phyloP scores from a whole-genome alignment of 2,329 filamentous ascomycete species.

The Escovopsis sp. region DNA sequence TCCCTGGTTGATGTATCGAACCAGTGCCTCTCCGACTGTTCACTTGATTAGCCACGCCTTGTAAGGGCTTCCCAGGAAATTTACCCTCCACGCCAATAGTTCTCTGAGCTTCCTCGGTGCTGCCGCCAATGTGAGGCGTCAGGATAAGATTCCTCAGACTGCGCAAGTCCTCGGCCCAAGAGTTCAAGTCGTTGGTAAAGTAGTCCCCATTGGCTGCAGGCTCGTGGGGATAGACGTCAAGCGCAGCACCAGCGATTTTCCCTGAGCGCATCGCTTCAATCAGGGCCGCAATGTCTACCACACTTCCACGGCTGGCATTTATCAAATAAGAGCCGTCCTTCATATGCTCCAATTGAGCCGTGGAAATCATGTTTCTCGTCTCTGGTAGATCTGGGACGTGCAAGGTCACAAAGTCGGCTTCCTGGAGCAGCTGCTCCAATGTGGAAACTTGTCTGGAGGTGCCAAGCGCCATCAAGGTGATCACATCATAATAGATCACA shows the following conservation, averaged over 20 bases:
- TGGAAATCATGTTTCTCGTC: conserved; percentile 85
- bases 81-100: conserved; percentile 80
- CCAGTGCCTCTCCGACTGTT: conserved; percentile 65
- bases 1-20: conserved; percentile 92
- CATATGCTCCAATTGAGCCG: conserved; percentile 69
- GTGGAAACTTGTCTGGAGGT: conserved; percentile 71
- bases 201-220: conserved; percentile 90
- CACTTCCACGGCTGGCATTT: conserved; percentile 86
- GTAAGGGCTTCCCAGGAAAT: conserved; percentile 3
- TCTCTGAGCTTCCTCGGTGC: conserved; percentile 92
- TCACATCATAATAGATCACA: conserved; percentile 92
- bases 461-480: conserved; percentile 89
- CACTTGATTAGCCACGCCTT: too few species aligned
- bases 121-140: conserved; percentile 92
- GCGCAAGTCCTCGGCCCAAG: conserved; percentile 74
- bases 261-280: conserved; percentile 75
- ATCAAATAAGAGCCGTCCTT: conserved; percentile 87
- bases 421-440: conserved; percentile 58
- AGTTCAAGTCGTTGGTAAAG: conserved; percentile 72
- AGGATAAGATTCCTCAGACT: conserved; percentile 84
- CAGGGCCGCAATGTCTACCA: conserved; percentile 86
- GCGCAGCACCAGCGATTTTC: conserved; percentile 82
- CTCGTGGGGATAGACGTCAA: conserved; percentile 92
- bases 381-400: conserved; percentile 91
- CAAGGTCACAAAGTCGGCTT: conserved; percentile 83